Percentiles rank a stretch among this genome's conserved stretches.
Evolutionary conservation across 202 grass and related monocot genomes (phyloP).

Genomic region (Schoenoplectus tabernaemontani): DNA sequence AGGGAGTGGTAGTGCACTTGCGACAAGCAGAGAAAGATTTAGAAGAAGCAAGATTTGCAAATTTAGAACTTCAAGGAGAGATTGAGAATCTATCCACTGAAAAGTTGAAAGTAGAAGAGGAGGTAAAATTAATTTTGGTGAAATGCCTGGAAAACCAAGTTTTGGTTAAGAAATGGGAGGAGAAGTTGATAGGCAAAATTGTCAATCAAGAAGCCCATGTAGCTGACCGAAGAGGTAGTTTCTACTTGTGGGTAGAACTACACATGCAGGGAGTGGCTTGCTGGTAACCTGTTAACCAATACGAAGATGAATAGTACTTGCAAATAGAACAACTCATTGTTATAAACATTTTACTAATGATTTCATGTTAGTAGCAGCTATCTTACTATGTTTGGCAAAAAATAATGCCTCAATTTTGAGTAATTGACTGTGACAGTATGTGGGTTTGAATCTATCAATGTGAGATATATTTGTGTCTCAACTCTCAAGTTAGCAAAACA

Average conservation of each 20-base stretch:
- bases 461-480: no score
- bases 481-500: no score
- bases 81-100: constrained; percentile 39
- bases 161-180: constrained; percentile 41
- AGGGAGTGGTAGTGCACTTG: constrained; percentile 24
- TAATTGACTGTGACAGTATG: no score
- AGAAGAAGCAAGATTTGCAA: constrained; percentile 34
- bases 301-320: constrained; percentile 56
- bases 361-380: no score
- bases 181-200: constrained; percentile 43
- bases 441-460: no score
- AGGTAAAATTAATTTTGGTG: constrained; percentile 44
- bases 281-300: constrained; percentile 73
- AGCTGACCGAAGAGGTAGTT: constrained; percentile 4
- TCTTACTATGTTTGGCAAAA: no score
- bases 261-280: constrained; percentile 26
- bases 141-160: constrained; percentile 30
- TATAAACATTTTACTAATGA: constrained; percentile 16
- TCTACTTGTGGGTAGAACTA: constrained; percentile 38
- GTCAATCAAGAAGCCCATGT: constrained; percentile 30
- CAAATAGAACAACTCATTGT: constrained; percentile 59
- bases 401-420: no score
- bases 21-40: constrained; percentile 34
- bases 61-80: constrained; percentile 31
- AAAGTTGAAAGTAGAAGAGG: constrained; percentile 38